Base-by-base conservation (phyloP, 169 alveolate species). In the Plasmodium knowlesi region DNA sequence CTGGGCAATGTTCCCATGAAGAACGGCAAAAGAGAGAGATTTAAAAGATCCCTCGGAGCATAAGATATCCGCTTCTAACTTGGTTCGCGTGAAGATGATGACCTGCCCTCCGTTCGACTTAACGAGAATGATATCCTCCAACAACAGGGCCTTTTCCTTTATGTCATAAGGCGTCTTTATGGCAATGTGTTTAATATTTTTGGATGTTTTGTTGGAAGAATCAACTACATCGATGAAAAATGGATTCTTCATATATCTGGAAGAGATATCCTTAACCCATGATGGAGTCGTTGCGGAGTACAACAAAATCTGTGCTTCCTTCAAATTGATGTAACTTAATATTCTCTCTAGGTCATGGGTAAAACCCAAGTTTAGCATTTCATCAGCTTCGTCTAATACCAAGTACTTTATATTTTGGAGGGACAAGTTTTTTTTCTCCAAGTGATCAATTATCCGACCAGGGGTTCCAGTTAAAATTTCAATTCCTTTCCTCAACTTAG, bases 311-410 rank as follows among this genome's bases (percentile, higher is more conserved):
- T 97, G 98, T 0, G 82, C 95, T 3, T 85, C 54, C 6, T 94
- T 95, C 53, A 79, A 74, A 72, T 79, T 72, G 30, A 96, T 82
- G 78, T 80, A 94, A 86, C 98, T 84, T 92, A 97, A 32, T 34
- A 99, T 98, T 92, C 97, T 95, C 90, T 98, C 98, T 95, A 98
- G 94, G 95, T 98, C 99, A 72, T 97, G 96, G 82, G 98, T 98
- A 95, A 99, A 99, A 53, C 99, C 99, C 98, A 98, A 97, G 94
- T 99, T 99, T 54, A 99, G 95, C 92, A 99, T 96, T 88, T 99
- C 97, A 95, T 99, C 99, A 12, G 99, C 99, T 92, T 99, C 99
- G 96, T 99, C 99, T 43, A 99, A 95, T 10, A 99, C 98, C 61
- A 98, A 76, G 85, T 94, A 82, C 39, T 93, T 94, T 32, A 96